A percentile compares a stretch with the other conserved stretches of the same genome.
Evolutionary conservation across 2,329 filamentous ascomycete genomes (phyloP).

Genomic region (Sporothrix luriei): DNA sequence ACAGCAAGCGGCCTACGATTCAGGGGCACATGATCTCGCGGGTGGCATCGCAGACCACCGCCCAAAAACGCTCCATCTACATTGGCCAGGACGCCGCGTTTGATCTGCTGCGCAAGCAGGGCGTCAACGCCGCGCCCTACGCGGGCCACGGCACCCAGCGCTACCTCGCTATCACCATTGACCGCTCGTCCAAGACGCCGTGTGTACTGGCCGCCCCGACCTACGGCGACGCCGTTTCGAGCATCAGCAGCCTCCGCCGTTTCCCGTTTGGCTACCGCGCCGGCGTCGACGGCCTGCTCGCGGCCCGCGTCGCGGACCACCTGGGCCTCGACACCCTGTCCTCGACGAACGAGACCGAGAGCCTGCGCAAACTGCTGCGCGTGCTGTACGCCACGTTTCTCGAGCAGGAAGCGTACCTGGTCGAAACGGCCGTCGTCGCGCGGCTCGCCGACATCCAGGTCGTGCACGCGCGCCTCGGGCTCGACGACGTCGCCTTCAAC

Average conservation of each 20-base stretch:
- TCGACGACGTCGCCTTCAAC: slow-evolving; percentile 52
- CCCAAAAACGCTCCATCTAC: slow-evolving; percentile 57
- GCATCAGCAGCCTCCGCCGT: slow-evolving; percentile 41
- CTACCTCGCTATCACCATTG: slow-evolving; percentile 65
- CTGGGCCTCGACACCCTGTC: slow-evolving; percentile 52
- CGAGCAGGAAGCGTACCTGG: slow-evolving; percentile 51
- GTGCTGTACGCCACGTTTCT: slow-evolving; percentile 56
- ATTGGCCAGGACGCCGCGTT: slow-evolving; percentile 57
- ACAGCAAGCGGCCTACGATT: slow-evolving; percentile 1
- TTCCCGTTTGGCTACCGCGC: slow-evolving; percentile 65
- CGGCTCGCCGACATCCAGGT: slow-evolving; percentile 36
- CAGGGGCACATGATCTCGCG: too few species aligned
- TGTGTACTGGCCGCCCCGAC: slow-evolving; percentile 63
- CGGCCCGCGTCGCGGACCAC: slow-evolving; percentile 50
- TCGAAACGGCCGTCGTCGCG: slow-evolving; percentile 47
- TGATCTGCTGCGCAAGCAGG: slow-evolving; percentile 57
- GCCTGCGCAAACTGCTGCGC: slow-evolving; percentile 54
- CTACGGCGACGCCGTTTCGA: background rate
- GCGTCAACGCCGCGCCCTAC: slow-evolving; percentile 49
- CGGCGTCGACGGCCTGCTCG: slow-evolving; percentile 50
- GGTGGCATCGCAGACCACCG: background rate
- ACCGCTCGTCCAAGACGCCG: slow-evolving; percentile 63
- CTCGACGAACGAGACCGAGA: slow-evolving; percentile 44
- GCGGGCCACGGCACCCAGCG: slow-evolving; percentile 46
- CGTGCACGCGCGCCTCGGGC: slow-evolving; percentile 49